Evolutionary conservation across 306 rosid species (phyloP).

Genomic region (Vicia faba): DNA sequence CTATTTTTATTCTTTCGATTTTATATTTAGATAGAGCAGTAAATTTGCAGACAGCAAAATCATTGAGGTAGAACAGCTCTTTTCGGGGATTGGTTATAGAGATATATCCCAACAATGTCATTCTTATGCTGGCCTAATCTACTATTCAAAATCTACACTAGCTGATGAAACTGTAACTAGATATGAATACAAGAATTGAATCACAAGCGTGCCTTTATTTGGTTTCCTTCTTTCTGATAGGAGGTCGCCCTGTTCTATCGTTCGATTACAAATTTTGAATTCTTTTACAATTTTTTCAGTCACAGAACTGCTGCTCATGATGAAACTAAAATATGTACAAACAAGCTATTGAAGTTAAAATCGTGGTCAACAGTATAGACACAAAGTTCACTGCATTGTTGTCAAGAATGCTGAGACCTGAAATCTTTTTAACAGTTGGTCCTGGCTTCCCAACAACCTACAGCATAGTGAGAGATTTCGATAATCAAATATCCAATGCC

Average conservation of each 20-base stretch:
- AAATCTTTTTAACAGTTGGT: constrained; percentile 73
- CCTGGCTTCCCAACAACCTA: constrained; percentile 95
- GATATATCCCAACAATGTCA: constrained; percentile 17
- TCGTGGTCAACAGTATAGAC: constrained; percentile 68
- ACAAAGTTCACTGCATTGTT: constrained; percentile 86
- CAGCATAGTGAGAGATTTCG: constrained; percentile 28
- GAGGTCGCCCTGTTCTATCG: background rate
- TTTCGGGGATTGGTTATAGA: constrained; percentile 13
- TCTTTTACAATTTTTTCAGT: constrained; percentile 11
- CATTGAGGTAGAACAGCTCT: constrained; percentile 15
- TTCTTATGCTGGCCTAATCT: constrained; percentile 21
- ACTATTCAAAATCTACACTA: background rate
- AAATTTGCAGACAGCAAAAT: constrained; percentile 9
- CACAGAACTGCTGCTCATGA: background rate
- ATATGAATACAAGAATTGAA: constrained; percentile 1
- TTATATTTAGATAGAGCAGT: constrained; percentile 1
- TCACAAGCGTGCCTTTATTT: background rate
- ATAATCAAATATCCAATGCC: constrained; percentile 20
- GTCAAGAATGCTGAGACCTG: constrained; percentile 77
- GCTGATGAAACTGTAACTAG: background rate
- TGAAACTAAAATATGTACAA: constrained; percentile 53
- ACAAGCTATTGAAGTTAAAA: constrained; percentile 65
- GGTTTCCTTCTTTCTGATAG: background rate
- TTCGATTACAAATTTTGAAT: constrained; percentile 4
- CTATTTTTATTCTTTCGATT: background rate